Conservation (phyloP, 2,329 filamentous ascomycete genomes). For the Xylariaceae sp. region DNA sequence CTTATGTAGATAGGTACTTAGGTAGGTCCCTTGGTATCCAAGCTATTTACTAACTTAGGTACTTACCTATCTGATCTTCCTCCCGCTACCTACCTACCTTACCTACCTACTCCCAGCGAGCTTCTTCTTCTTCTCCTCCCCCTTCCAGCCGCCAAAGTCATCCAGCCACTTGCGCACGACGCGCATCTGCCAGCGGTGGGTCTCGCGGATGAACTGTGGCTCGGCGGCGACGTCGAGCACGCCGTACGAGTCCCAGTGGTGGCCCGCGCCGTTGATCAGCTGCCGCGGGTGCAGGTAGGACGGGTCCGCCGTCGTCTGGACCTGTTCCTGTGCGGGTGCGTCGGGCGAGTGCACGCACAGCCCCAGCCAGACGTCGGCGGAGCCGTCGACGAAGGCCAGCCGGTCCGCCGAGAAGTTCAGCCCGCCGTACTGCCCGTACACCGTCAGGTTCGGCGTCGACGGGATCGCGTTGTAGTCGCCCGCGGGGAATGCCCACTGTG, state of each 20-base stretch:
- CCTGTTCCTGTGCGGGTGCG: slow-evolving; percentile 27
- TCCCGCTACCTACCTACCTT: no score
- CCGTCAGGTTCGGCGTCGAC: slow-evolving; percentile 30
- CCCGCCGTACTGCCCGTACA: slow-evolving; percentile 39
- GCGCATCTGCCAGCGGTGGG: slow-evolving; percentile 42
- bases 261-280: slow-evolving; percentile 41
- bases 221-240: slow-evolving; percentile 33
- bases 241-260: slow-evolving; percentile 43
- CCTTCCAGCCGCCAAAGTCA: slow-evolving; percentile 22
- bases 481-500: slow-evolving; percentile 39
- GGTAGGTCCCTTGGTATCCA: no score
- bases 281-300: slow-evolving; percentile 39
- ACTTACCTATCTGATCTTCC: no score
- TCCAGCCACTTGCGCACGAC: slow-evolving; percentile 40
- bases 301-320: no score
- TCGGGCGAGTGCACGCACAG: slow-evolving; percentile 41
- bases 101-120: no score
- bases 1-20: no score
- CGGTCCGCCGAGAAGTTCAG: slow-evolving; percentile 37
- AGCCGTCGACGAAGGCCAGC: slow-evolving; percentile 44
- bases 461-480: slow-evolving; percentile 38
- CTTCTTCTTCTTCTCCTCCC: slow-evolving; percentile 1
- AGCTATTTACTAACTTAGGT: no score
- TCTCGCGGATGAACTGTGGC: slow-evolving; percentile 42
- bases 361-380: slow-evolving; percentile 44